Evolutionary conservation across 2,329 filamentous ascomycete genomes (phyloP).

Genomic region (Botrytis elliptica): DNA sequence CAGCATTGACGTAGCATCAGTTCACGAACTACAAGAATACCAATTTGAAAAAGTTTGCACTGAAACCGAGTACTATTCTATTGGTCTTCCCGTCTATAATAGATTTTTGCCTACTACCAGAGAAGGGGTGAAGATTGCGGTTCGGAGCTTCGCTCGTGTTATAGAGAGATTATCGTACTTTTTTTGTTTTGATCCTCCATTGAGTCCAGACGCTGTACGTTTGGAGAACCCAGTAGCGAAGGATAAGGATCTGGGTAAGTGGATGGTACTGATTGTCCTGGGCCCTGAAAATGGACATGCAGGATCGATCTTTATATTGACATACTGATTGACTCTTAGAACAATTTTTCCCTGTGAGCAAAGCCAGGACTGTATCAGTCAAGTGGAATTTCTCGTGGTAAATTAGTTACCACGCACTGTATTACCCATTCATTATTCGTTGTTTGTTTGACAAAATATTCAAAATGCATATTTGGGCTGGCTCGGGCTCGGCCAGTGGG

Average conservation of each 20-base stretch:
- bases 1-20: neutral
- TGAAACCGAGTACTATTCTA: too few species aligned
- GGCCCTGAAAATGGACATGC: neutral
- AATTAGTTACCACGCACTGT: neutral
- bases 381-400: neutral
- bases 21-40: neutral
- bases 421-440: neutral
- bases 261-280: neutral
- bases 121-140: neutral
- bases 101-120: too few species aligned
- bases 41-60: neutral
- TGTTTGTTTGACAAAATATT: neutral
- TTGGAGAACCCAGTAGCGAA: neutral
- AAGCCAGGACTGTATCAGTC: neutral
- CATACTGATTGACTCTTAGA: neutral
- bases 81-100: neutral
- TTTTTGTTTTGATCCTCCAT: neutral
- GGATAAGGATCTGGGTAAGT: neutral
- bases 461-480: constrained; percentile 14
- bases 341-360: neutral
- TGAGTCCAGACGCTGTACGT: neutral
- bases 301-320: too few species aligned
- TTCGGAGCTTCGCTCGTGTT: neutral
- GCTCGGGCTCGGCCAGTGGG: neutral
- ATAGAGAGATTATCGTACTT: neutral